A percentile compares a stretch with the other conserved stretches of the same genome.
Conservation (phyloP, 2,329 filamentous ascomycete genomes). For the Microascus cirrosus region DNA sequence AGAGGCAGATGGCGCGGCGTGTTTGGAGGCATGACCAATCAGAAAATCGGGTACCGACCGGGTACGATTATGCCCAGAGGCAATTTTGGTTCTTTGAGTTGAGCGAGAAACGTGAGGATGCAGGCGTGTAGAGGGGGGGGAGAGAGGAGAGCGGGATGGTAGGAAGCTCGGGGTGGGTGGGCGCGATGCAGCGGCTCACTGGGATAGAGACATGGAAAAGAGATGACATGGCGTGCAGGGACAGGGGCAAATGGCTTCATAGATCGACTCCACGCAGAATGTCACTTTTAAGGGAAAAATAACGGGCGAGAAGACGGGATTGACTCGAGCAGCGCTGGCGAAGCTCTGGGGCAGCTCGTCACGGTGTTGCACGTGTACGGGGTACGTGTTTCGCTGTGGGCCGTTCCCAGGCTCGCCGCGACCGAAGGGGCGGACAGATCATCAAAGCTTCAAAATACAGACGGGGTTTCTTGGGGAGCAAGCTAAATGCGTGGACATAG, state of each 20-base stretch:
- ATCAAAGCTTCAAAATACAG: not conserved
- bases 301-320: too few relatives aligned
- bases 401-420: not conserved
- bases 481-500: not conserved
- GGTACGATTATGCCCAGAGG: not conserved
- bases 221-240: not conserved
- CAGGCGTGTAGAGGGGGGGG: not conserved
- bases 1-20: not conserved
- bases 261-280: not conserved
- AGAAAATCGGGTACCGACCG: slow-evolving; percentile 1
- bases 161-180: not conserved
- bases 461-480: not conserved
- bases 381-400: not conserved
- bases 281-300: not conserved
- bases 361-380: not conserved
- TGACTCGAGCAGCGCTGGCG: not conserved
- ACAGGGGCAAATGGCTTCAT: not conserved
- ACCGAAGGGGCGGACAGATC: not conserved
- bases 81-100: not conserved
- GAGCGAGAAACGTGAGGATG: not conserved
- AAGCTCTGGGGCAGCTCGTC: not conserved
- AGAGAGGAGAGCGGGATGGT: not conserved
- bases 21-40: slow-evolving; percentile 1
- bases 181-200: not conserved
- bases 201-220: not conserved